Percentiles rank a stretch among this genome's conserved stretches.
phyloP scores from a whole-genome alignment of 2,329 filamentous ascomycete species.

The Microsporum ferrugineum region DNA sequence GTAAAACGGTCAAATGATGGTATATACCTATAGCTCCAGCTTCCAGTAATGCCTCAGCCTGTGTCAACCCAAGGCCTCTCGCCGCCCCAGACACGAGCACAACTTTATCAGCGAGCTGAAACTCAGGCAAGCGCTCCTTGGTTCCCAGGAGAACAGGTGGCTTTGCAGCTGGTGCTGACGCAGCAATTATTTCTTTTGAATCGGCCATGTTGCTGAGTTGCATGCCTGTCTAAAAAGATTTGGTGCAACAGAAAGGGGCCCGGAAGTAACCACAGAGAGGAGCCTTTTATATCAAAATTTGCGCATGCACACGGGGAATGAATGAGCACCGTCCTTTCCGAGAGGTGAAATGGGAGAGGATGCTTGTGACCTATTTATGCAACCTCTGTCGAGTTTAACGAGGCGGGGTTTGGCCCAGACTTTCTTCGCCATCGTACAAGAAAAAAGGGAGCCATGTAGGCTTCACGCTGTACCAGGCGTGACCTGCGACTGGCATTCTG shows the following conservation, averaged over 20 bases:
- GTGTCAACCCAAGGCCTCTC: constrained; percentile 59
- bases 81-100: constrained; percentile 61
- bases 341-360: not conserved
- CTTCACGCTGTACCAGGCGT: not conserved
- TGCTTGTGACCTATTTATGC: constrained; percentile 1
- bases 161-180: not conserved
- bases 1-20: not conserved
- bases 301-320: not conserved
- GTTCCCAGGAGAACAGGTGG: constrained; percentile 7
- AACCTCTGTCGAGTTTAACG: not conserved
- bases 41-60: constrained; percentile 62
- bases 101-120: constrained; percentile 59
- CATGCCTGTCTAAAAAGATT: not conserved
- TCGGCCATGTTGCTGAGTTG: not conserved
- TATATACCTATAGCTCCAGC: constrained; percentile 51
- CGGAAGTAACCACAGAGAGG: not conserved
- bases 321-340: not conserved
- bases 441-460: not conserved
- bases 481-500: not conserved
- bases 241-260: not conserved
- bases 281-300: not conserved
- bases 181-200: not conserved
- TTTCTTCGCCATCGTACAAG: not conserved
- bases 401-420: not conserved
- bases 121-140: constrained; percentile 51